A percentile compares a stretch with the other conserved stretches of the same genome.
Evolutionary conservation across 192 early-diverging fungal genomes (phyloP).

Genomic region (Rhizophagus prolifer): DNA sequence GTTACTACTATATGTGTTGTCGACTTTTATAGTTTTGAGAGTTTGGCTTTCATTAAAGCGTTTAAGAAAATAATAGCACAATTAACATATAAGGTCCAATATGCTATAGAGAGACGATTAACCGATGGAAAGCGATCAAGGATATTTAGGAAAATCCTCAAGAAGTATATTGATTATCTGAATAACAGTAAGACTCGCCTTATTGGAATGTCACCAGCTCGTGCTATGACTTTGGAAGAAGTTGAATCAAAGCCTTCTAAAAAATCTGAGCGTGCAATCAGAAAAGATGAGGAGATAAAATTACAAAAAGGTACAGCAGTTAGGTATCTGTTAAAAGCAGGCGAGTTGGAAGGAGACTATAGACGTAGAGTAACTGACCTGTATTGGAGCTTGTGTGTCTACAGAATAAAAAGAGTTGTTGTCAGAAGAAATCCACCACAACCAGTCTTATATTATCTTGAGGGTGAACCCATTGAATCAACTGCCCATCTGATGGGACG

Average conservation of each 20-base stretch:
- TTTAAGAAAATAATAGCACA: background rate
- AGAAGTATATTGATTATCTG: conserved; percentile 18
- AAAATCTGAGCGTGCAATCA: background rate
- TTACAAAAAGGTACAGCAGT: conserved; percentile 17
- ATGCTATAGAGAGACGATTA: conserved; percentile 4
- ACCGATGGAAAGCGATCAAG: background rate
- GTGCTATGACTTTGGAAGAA: too few species aligned
- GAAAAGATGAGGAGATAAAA: background rate
- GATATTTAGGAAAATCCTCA: conserved; percentile 18
- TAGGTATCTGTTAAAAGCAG: conserved; percentile 25
- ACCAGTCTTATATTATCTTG: conserved; percentile 13
- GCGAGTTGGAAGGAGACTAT: conserved; percentile 6
- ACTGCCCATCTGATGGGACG: background rate
- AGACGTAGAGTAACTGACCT: background rate
- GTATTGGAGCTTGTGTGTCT: background rate
- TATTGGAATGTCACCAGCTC: background rate
- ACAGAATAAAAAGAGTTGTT: background rate
- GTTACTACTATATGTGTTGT: conserved; percentile 11
- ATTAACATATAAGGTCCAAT: conserved; percentile 19
- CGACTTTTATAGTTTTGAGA: conserved; percentile 12
- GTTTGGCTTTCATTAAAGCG: conserved; percentile 13
- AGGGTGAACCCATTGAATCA: background rate
- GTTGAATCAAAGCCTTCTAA: too few species aligned
- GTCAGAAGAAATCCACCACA: background rate
- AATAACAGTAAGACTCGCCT: conserved; percentile 18